phyloP scores from a whole-genome alignment of 139 green algal species.

The Desmodesmus armatus region DNA sequence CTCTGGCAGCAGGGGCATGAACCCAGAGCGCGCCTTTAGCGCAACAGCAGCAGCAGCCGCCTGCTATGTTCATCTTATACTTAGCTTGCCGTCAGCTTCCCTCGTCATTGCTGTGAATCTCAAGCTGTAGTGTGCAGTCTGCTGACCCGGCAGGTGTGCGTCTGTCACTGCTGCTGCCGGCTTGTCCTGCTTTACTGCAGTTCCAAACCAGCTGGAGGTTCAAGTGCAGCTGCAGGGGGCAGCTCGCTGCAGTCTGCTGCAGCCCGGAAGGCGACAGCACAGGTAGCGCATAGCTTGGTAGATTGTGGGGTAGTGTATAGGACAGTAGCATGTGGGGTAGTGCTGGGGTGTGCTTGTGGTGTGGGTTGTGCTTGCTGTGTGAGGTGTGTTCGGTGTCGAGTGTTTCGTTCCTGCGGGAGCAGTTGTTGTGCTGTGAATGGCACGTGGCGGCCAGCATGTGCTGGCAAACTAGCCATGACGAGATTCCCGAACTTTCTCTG shows the following conservation, averaged over 20 bases:
- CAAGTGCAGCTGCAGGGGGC: background rate
- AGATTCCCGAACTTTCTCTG: too few species aligned
- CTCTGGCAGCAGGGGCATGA: background rate
- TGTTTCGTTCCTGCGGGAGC: background rate
- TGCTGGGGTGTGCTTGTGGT: background rate
- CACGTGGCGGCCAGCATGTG: background rate
- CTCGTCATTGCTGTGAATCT: too few species aligned
- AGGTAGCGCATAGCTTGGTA: background rate
- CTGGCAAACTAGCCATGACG: too few species aligned
- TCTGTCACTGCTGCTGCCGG: background rate
- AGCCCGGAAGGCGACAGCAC: background rate
- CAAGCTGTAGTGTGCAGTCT: background rate
- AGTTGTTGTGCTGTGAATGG: background rate
- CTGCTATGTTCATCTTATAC: background rate
- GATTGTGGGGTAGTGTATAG: background rate
- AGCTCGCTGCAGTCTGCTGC: background rate
- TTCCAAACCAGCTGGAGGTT: background rate
- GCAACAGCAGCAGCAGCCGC: background rate
- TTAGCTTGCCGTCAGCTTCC: too few species aligned
- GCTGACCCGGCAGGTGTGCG: background rate
- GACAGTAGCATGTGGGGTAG: background rate
- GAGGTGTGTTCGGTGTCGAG: background rate
- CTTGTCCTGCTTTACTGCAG: background rate
- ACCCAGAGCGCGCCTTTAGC: background rate
- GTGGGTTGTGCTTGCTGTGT: background rate